These are phyloP conservation scores for Aegilops tauschii DNA, from an alignment of 176 grass and related monocot species.

Conservation along the genomic window DNA sequence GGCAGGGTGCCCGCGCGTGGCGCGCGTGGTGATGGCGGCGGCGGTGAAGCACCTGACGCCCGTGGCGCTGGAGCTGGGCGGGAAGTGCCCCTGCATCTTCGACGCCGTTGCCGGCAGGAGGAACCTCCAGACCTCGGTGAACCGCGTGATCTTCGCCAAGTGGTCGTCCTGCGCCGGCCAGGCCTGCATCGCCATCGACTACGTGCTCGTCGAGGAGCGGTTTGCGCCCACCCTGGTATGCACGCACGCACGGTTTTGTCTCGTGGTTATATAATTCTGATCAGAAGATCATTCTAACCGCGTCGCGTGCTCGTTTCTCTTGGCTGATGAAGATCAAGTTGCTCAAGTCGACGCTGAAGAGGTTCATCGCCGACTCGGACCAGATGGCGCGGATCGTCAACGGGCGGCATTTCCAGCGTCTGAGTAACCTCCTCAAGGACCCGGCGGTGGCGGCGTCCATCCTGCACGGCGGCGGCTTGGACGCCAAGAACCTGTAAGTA, in stretches of 20 bases:
- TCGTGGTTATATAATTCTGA: neutral
- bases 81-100: constrained; percentile 93
- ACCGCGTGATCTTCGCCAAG: constrained; percentile 66
- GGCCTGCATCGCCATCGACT: constrained; percentile 87
- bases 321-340: constrained; percentile 47
- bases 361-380: constrained; percentile 31
- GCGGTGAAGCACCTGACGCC: constrained; percentile 88
- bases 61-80: constrained; percentile 85
- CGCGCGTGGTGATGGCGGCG: constrained; percentile 72
- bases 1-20: constrained; percentile 66
- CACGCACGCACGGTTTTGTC: neutral
- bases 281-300: neutral
- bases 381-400: constrained; percentile 66
- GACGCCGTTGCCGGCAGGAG: constrained; percentile 48
- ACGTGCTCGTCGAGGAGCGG: constrained; percentile 81
- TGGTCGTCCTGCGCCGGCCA: constrained; percentile 82
- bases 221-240: constrained; percentile 62
- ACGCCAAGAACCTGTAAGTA: constrained; percentile 58
- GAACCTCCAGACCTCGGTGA: constrained; percentile 50
- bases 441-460: constrained; percentile 49
- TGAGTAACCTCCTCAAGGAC: constrained; percentile 52
- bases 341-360: constrained; percentile 67
- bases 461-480: constrained; percentile 61
- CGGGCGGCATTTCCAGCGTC: constrained; percentile 62
- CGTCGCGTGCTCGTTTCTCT: neutral